Evolutionary conservation across 2,329 filamentous ascomycete genomes (phyloP).

Genomic region (Nannizziopsis barbatae): DNA sequence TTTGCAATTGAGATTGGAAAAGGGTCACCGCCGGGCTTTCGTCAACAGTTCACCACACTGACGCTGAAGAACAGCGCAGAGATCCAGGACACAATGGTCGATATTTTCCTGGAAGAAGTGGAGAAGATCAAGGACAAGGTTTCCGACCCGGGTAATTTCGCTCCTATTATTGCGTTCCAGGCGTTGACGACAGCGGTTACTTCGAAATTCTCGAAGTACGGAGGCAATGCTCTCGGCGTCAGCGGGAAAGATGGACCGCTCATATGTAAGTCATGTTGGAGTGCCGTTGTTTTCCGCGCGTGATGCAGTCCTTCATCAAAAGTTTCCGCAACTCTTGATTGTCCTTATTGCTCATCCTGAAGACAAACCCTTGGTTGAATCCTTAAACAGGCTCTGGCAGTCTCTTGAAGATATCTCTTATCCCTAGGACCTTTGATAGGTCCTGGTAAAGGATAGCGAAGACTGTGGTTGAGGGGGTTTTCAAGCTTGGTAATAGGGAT

Average conservation of each 20-base stretch:
- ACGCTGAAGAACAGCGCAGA: slow-evolving; percentile 9
- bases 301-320: too few relatives aligned
- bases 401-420: too few relatives aligned
- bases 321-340: too few relatives aligned
- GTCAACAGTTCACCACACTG: slow-evolving; percentile 7
- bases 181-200: slow-evolving; percentile 17
- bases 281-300: too few relatives aligned
- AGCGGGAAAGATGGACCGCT: slow-evolving; percentile 15
- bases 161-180: slow-evolving; percentile 18
- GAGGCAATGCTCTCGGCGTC: slow-evolving; percentile 24
- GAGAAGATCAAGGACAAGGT: not conserved
- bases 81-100: slow-evolving; percentile 2
- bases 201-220: slow-evolving; percentile 16
- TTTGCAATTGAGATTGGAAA: slow-evolving; percentile 1
- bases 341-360: not conserved
- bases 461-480: too few relatives aligned
- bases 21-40: slow-evolving; percentile 4
- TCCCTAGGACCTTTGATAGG: too few relatives aligned
- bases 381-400: too few relatives aligned
- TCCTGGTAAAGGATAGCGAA: too few relatives aligned
- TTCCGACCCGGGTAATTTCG: slow-evolving; percentile 9
- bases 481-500: too few relatives aligned
- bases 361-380: too few relatives aligned
- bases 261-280: not conserved
- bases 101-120: slow-evolving; percentile 8